Evolutionary conservation across 2,329 filamentous ascomycete species (phyloP).

Genomic region (Botrytis porri): DNA sequence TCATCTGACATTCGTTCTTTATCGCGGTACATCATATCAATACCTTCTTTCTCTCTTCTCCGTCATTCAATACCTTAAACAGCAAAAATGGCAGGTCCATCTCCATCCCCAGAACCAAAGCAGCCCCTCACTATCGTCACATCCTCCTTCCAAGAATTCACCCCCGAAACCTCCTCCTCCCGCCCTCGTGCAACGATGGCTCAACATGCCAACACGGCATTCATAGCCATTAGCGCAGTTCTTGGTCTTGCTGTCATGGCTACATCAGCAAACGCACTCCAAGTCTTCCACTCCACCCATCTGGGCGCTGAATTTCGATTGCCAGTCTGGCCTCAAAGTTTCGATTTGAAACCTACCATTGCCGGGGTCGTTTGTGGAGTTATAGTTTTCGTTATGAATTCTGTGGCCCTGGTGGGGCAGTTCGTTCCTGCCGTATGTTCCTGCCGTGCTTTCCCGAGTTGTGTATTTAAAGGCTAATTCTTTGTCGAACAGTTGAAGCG

Average conservation of each 20-base stretch:
- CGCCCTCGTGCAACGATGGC: slow-evolving; percentile 40
- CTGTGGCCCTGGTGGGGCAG: slow-evolving; percentile 48
- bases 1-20: neutral
- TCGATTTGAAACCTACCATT: slow-evolving; percentile 55
- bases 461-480: neutral
- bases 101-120: slow-evolving; percentile 12
- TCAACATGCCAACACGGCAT: slow-evolving; percentile 42
- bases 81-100: slow-evolving; percentile 14
- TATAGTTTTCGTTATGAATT: slow-evolving; percentile 49
- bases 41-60: neutral
- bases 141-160: slow-evolving; percentile 11
- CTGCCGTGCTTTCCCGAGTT: neutral
- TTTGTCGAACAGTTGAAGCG: neutral
- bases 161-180: slow-evolving; percentile 15
- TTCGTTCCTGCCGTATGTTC: slow-evolving; percentile 50
- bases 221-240: slow-evolving; percentile 51
- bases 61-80: neutral
- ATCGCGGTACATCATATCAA: neutral
- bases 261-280: slow-evolving; percentile 52
- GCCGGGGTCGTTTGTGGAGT: slow-evolving; percentile 52
- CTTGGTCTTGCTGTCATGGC: slow-evolving; percentile 53
- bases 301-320: slow-evolving; percentile 48
- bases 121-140: slow-evolving; percentile 1
- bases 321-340: slow-evolving; percentile 56
- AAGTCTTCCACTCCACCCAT: slow-evolving; percentile 54